Percentiles rank a stretch among this genome's conserved stretches.
Evolutionary conservation across 106 monocot species (phyloP).

Genomic region (Allium cepa): DNA sequence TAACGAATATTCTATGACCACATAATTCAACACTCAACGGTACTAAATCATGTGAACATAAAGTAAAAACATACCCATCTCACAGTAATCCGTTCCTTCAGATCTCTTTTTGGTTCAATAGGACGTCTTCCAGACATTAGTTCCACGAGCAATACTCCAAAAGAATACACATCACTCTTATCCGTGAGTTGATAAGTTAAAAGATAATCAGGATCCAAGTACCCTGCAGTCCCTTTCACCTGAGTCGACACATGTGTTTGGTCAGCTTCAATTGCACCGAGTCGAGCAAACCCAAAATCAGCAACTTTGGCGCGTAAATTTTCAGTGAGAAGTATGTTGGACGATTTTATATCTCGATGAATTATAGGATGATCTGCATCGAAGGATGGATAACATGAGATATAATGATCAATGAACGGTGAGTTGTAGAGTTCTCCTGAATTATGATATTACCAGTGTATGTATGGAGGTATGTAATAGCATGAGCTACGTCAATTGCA

Average conservation of each 20-base stretch:
- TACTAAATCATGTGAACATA: no score
- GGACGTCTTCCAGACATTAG: constrained; percentile 57
- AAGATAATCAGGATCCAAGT: constrained; percentile 83
- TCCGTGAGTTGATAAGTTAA: constrained; percentile 73
- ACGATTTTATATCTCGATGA: constrained; percentile 88
- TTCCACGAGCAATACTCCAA: constrained; percentile 75
- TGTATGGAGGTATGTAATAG: constrained; percentile 73
- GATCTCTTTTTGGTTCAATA: constrained; percentile 54
- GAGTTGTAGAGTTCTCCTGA: neutral
- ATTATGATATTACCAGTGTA: constrained; percentile 36
- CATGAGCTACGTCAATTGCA: constrained; percentile 72
- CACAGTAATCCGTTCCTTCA: constrained; percentile 43
- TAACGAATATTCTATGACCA: no score
- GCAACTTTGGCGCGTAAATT: constrained; percentile 76
- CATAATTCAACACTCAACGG: no score
- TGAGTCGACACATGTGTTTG: constrained; percentile 68
- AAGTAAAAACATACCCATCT: constrained; percentile 41
- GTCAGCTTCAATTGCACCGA: constrained; percentile 25
- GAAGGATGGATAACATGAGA: neutral
- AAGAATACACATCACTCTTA: constrained; percentile 87
- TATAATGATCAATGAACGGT: neutral
- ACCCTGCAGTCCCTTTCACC: constrained; percentile 90
- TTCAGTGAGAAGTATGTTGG: constrained; percentile 74
- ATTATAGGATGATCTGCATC: constrained; percentile 79
- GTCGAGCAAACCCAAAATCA: constrained; percentile 83